Evolutionary conservation across 108 stramenopile genomes (phyloP), one percentile per base, ranked within the genome.

Genomic region (Cylindrotheca closterium): DNA sequence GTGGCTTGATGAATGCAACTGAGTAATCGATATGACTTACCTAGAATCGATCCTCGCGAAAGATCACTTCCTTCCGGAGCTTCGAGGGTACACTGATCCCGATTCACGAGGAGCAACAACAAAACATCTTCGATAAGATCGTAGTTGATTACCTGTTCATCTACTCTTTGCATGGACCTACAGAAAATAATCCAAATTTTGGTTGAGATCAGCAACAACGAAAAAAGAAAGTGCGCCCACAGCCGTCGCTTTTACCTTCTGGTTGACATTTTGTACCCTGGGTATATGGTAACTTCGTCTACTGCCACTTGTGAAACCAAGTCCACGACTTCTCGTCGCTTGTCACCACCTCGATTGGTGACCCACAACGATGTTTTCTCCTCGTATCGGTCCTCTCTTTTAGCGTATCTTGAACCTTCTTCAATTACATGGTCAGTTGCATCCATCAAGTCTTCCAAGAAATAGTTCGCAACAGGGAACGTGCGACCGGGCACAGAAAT

Each of bases 401-500:
- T 46, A 2, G 89, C 87, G 68, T 87, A 89, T 29, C 57, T 67
- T 2, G 91, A 93, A 1, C 77, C 86, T 54, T 85, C 87, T 70
- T 92, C 92, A 63, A 93, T 87, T 0, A 86, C 63, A 49, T 94
- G 83, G 47, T 71, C 73, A 17, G 91, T 93, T 37, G 85, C 86
- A 55, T 93, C 91, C 15, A 96, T 24, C 19, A 96, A 51, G 65
- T 97, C 91, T 70, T 97, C 97, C 30, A 97, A 70, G 55, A 74
- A 79, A 50, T 88, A 95, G 5, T 58, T 67, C 7, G 56, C 30
- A 2, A 93, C 92, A 4, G 92, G 88, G 66, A 89, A 93, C 3
- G 91, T 93, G 52, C 92, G 76, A 15, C 96, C 96, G 0, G 90
- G 86, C 24, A 95, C 82, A 31, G 53, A 75, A 1, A 97, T 48